phyloP scores from a whole-genome alignment of 768 basidiomycete genomes.

The Trametes cubensis region DNA sequence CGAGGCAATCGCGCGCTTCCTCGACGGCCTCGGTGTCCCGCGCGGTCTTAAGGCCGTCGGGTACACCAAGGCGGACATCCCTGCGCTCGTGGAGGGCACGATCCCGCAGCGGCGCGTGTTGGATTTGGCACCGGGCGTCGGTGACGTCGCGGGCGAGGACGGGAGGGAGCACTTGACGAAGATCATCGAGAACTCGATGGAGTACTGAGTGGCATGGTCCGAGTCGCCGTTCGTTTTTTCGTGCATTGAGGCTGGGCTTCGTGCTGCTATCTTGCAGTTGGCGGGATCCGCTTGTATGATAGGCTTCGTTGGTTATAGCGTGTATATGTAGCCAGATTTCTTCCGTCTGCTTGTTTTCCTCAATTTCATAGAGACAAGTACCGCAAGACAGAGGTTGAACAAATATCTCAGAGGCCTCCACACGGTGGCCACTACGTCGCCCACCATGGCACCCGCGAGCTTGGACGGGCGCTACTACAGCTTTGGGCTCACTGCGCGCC shows the following conservation, averaged over 20 bases:
- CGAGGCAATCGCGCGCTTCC: conserved; percentile 87
- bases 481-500: too few relatives aligned
- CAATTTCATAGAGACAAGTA: background rate
- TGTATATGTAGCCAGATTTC: conserved; percentile 14
- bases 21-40: conserved; percentile 82
- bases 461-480: too few relatives aligned
- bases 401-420: too few relatives aligned
- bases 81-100: conserved; percentile 84
- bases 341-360: background rate
- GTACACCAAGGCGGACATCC: conserved; percentile 67
- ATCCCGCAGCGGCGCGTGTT: conserved; percentile 90
- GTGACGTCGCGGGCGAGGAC: conserved; percentile 79
- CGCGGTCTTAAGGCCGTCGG: conserved; percentile 85
- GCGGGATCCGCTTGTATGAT: background rate
- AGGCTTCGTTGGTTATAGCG: background rate
- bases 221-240: background rate
- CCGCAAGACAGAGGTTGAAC: too few relatives aligned
- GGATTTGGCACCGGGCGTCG: conserved; percentile 90
- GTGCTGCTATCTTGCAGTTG: background rate
- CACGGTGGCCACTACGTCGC: too few relatives aligned
- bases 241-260: too few relatives aligned
- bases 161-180: conserved; percentile 78
- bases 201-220: conserved; percentile 58
- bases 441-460: too few relatives aligned
- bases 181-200: conserved; percentile 80